phyloP scores from a whole-genome alignment of 179 eudicot genomes.

The Heliamphora pulchella region DNA sequence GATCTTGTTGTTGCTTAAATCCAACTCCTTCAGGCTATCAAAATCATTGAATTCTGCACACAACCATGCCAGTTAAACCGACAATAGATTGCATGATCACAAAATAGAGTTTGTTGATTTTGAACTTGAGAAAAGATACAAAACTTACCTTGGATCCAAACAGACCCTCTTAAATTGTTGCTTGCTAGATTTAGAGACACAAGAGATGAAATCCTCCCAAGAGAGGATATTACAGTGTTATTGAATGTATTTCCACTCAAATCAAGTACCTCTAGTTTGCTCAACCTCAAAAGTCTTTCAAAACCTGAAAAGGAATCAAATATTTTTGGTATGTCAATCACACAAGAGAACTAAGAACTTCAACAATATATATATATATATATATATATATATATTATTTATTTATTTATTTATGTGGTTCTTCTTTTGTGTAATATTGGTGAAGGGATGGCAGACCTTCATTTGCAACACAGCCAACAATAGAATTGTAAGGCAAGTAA shows the following conservation, averaged over 20 bases:
- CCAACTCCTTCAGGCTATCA: background rate
- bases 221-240: background rate
- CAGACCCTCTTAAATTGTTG: background rate
- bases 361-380: no score
- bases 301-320: conserved; percentile 2
- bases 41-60: background rate
- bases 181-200: background rate
- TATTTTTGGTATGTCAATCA: no score
- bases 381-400: background rate
- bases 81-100: background rate
- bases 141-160: background rate
- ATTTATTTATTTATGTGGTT: no score
- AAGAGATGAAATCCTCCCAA: background rate
- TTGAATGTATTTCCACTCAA: background rate
- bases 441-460: background rate
- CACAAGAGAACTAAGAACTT: no score
- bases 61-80: background rate
- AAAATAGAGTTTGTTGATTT: background rate
- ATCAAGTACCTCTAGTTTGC: background rate
- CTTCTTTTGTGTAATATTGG: background rate
- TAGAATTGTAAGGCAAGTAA: background rate
- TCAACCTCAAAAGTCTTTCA: background rate
- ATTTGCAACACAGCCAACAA: background rate
- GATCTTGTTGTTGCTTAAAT: background rate
- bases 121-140: background rate